A percentile compares a stretch with the other conserved stretches of the same genome.
These are phyloP conservation scores for Fusarium sarcochroum DNA, from an alignment of 2,329 filamentous ascomycete species.

Conservation along the genomic window DNA sequence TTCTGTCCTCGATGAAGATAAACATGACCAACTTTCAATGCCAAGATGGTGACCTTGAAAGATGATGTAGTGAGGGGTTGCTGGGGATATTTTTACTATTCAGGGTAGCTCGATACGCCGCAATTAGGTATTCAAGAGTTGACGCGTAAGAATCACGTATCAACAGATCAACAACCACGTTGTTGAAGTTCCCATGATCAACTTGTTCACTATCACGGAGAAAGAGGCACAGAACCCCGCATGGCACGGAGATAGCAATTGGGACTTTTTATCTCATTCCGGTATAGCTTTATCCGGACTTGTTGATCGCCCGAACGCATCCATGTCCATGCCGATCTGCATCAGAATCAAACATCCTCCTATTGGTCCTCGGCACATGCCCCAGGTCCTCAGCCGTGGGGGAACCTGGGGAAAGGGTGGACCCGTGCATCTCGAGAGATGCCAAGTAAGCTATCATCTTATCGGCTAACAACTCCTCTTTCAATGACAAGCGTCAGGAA, in stretches of 20 bases:
- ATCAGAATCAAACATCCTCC: slow-evolving; percentile 4
- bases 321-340: slow-evolving; percentile 10
- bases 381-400: background rate
- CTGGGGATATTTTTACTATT: slow-evolving; percentile 8
- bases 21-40: background rate
- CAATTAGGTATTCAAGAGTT: background rate
- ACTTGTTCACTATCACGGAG: background rate
- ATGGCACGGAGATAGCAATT: slow-evolving; percentile 11
- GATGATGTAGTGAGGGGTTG: background rate
- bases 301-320: background rate
- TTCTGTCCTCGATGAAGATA: background rate
- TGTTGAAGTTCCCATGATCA: slow-evolving; percentile 16
- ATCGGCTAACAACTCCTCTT: slow-evolving; percentile 10
- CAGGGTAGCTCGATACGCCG: slow-evolving; percentile 3
- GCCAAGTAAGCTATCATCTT: background rate
- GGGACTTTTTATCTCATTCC: slow-evolving; percentile 35
- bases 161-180: background rate
- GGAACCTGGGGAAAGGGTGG: slow-evolving; percentile 23
- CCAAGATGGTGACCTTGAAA: background rate
- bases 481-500: slow-evolving; percentile 10
- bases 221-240: slow-evolving; percentile 18
- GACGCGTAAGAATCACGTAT: slow-evolving; percentile 8
- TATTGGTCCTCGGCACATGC: slow-evolving; percentile 23
- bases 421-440: no score
- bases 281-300: slow-evolving; percentile 27